These are phyloP conservation scores for Schwanniomyces yamadae DNA, from an alignment of 805 yeast species.

Conservation along the genomic window DNA sequence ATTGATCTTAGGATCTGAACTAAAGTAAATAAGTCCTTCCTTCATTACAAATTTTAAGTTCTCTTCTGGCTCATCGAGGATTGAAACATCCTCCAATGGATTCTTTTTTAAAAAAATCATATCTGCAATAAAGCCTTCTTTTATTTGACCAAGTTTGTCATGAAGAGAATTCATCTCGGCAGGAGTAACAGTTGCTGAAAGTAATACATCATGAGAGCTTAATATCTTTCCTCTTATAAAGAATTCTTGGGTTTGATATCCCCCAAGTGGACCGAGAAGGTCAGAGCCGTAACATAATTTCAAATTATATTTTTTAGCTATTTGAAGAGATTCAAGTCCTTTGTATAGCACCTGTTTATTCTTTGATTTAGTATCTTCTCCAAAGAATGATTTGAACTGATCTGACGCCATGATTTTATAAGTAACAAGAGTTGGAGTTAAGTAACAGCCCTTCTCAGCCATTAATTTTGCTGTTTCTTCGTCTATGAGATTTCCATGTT, in stretches of 20 bases:
- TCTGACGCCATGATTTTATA: conserved; percentile 27
- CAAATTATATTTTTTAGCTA: conserved; percentile 20
- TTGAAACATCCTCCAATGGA: conserved; percentile 21
- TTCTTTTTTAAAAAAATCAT: conserved; percentile 18
- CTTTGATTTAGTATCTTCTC: conserved; percentile 14
- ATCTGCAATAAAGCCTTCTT: conserved; percentile 23
- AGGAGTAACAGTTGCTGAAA: conserved; percentile 25
- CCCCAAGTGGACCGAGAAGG: conserved; percentile 20
- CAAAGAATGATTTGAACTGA: conserved; percentile 18
- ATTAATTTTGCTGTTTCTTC: conserved; percentile 23
- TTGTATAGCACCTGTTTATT: conserved; percentile 17
- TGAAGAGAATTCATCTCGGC: conserved; percentile 18
- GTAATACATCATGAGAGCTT: conserved; percentile 19
- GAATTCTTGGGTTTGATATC: conserved; percentile 26
- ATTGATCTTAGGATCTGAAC: neutral
- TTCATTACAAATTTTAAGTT: conserved; percentile 20
- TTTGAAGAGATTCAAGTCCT: conserved; percentile 16
- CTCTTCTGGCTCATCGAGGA: conserved; percentile 23
- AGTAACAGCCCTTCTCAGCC: conserved; percentile 18
- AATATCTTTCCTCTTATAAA: conserved; percentile 20
- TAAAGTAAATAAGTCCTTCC: conserved; percentile 14
- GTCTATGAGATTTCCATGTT: conserved; percentile 26
- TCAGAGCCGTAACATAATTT: conserved; percentile 26
- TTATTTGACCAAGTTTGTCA: conserved; percentile 21
- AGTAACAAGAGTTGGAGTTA: conserved; percentile 26